A percentile compares a stretch with the other conserved stretches of the same genome.
These are phyloP conservation scores for Tulasnella sp. DNA, from an alignment of 768 basidiomycete species.

Conservation along the genomic window DNA sequence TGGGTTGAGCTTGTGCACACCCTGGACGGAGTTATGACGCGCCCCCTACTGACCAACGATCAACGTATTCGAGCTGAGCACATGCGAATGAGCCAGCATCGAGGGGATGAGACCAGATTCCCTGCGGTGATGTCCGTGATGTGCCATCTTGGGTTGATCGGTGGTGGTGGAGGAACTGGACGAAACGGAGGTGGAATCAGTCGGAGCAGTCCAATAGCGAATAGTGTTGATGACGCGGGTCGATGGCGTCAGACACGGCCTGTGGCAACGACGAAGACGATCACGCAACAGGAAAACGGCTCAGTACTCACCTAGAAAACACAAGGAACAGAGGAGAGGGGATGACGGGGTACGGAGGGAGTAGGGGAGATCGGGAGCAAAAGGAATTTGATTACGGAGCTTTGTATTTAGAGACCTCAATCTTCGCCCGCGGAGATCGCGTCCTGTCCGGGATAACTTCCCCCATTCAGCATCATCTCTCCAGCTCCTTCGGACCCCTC, in stretches of 20 bases:
- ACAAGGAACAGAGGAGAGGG: not conserved
- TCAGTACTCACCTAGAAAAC: not conserved
- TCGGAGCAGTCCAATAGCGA: not conserved
- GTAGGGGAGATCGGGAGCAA: not conserved
- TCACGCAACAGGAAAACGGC: not conserved
- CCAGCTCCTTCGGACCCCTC: not conserved
- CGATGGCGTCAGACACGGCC: not conserved
- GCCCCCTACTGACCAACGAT: constrained; percentile 64
- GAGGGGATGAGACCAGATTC: constrained; percentile 83
- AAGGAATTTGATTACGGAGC: not conserved
- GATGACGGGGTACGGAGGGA: not conserved
- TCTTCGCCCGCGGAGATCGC: constrained; percentile 6
- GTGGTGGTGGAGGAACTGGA: constrained; percentile 35
- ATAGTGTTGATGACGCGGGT: not conserved
- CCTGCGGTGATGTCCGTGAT: constrained; percentile 33
- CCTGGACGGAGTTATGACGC: constrained; percentile 19
- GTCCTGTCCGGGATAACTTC: not conserved
- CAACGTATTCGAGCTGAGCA: constrained; percentile 82
- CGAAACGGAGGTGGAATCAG: not conserved
- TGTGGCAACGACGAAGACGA: not conserved
- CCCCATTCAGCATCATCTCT: not conserved
- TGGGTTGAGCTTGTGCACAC: constrained; percentile 26
- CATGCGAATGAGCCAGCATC: constrained; percentile 69
- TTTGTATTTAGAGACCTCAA: not conserved
- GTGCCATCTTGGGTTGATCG: constrained; percentile 6